Conservation (phyloP, 2,329 filamentous ascomycete species). For the Alternaria sp. region DNA sequence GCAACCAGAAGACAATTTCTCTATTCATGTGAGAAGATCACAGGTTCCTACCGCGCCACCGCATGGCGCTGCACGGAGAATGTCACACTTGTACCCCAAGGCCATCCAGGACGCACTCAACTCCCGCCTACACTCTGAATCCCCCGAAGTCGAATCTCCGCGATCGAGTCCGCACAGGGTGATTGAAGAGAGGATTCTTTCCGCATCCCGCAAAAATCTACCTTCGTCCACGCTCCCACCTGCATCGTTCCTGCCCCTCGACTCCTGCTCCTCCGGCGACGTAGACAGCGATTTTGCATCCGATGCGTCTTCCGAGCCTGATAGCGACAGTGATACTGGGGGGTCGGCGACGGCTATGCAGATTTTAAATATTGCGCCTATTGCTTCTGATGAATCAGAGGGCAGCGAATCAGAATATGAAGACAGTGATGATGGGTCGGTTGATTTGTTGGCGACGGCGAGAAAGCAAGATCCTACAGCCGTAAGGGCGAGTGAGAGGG, state of each 20-base stretch:
- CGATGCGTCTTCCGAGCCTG: constrained; percentile 44
- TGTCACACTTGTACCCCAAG: constrained; percentile 32
- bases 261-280: constrained; percentile 47
- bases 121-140: constrained; percentile 7
- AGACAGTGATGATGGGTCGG: constrained; percentile 48
- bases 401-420: constrained; percentile 32
- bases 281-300: constrained; percentile 49
- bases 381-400: constrained; percentile 7
- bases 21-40: constrained; percentile 59
- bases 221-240: constrained; percentile 56
- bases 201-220: constrained; percentile 72
- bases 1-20: constrained; percentile 64
- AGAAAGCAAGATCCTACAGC: constrained; percentile 54
- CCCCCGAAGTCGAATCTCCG: constrained; percentile 13
- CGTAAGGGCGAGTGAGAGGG: constrained; percentile 53
- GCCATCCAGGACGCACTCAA: constrained; percentile 48
- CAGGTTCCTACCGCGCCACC: constrained; percentile 25
- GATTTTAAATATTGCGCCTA: constrained; percentile 37
- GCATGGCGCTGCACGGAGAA: constrained; percentile 6
- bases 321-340: not conserved
- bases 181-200: constrained; percentile 71
- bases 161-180: constrained; percentile 20
- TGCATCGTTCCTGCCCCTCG: constrained; percentile 54
- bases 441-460: constrained; percentile 58
- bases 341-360: constrained; percentile 38